phyloP scores from a whole-genome alignment of 2,329 filamentous ascomycete species.

The Colletotrichum eleusines region DNA sequence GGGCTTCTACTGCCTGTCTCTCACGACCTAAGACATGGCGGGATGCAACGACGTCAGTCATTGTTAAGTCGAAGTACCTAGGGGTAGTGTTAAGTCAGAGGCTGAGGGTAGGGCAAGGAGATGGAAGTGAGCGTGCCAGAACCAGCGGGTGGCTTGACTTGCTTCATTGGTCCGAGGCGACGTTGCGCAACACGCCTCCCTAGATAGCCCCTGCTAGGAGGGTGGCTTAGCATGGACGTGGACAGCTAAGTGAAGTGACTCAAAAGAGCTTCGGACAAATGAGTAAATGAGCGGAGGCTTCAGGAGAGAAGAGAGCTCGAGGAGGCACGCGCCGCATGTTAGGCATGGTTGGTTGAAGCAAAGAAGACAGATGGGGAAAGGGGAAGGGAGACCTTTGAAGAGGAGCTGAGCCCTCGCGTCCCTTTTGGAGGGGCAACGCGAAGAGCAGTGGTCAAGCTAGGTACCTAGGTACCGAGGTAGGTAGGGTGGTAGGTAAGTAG shows the following conservation, averaged over 20 bases:
- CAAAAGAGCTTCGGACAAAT: neutral
- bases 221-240: slow-evolving; percentile 23
- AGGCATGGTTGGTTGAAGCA: slow-evolving; percentile 6
- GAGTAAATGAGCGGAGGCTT: neutral
- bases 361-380: neutral
- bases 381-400: neutral
- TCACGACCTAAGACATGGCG: neutral
- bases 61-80: neutral
- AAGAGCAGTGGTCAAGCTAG: neutral
- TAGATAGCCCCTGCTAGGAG: slow-evolving; percentile 8
- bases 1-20: neutral
- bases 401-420: slow-evolving; percentile 27
- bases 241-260: neutral
- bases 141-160: slow-evolving; percentile 17
- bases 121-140: neutral
- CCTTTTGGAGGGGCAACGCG: slow-evolving; percentile 22
- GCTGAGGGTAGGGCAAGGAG: neutral
- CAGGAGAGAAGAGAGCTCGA: neutral
- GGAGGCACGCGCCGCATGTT: neutral
- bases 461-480: no score
- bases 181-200: slow-evolving; percentile 33
- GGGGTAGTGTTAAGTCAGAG: neutral
- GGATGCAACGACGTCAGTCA: slow-evolving; percentile 13
- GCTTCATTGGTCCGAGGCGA: slow-evolving; percentile 11
- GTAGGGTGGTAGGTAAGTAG: no score